Evolutionary conservation across 106 monocot genomes (phyloP).

Genomic region (Allium sativum): DNA sequence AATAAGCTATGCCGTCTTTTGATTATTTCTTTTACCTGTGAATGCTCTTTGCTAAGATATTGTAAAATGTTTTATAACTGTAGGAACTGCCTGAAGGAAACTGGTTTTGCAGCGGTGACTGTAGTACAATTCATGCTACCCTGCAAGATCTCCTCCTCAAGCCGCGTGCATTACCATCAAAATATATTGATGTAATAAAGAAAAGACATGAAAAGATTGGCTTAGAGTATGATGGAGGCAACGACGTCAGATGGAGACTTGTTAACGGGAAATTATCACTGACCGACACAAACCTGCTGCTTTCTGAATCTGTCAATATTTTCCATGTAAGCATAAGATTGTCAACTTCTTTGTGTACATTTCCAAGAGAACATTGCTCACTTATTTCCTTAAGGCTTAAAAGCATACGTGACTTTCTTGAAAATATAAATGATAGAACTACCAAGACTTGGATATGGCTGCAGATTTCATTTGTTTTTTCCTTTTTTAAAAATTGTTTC

Average conservation of each 20-base stretch:
- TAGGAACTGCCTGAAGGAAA: constrained; percentile 83
- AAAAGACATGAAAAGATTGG: constrained; percentile 47
- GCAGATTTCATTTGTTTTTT: too few species aligned
- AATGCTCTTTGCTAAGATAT: too few species aligned
- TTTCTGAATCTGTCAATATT: constrained; percentile 69
- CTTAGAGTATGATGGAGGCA: constrained; percentile 12
- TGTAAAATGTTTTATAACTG: too few species aligned
- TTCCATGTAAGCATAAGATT: constrained; percentile 64
- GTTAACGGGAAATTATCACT: constrained; percentile 57
- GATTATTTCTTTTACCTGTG: too few species aligned
- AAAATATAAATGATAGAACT: too few species aligned
- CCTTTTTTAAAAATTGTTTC: too few species aligned
- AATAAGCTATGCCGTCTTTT: too few species aligned
- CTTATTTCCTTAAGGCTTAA: too few species aligned
- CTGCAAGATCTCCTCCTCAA: constrained; percentile 52
- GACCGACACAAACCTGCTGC: constrained; percentile 45
- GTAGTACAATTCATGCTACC: constrained; percentile 46
- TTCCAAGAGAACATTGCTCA: too few species aligned
- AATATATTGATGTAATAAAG: constrained; percentile 45
- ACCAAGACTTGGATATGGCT: too few species aligned
- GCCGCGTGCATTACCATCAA: constrained; percentile 26
- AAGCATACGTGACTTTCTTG: too few species aligned
- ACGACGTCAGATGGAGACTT: constrained; percentile 80
- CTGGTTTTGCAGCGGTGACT: constrained; percentile 80
- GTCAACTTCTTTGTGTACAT: background rate